Percentiles rank a stretch among this genome's conserved stretches.
phyloP scores from a whole-genome alignment of 1,284 basidiomycete genomes.

The Leccinum solheimii region DNA sequence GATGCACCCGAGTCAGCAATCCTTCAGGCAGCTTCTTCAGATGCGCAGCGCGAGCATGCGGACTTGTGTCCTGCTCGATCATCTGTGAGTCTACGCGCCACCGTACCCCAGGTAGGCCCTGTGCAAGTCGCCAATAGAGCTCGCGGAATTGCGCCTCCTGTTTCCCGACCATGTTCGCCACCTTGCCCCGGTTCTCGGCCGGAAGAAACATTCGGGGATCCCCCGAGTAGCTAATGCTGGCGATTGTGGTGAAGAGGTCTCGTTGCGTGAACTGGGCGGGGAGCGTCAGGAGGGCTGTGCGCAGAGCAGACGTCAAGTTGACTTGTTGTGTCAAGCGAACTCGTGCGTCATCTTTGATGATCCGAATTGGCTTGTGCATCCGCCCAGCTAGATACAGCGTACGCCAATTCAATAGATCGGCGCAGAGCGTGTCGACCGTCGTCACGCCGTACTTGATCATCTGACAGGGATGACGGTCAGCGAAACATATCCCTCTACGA shows the following conservation, averaged over 20 bases:
- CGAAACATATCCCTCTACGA: neutral
- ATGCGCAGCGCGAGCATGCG: slow-evolving; percentile 69
- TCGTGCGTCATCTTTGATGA: slow-evolving; percentile 84
- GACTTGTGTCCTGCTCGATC: slow-evolving; percentile 71
- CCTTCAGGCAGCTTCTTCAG: slow-evolving; percentile 65
- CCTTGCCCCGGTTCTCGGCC: slow-evolving; percentile 92
- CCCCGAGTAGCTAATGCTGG: slow-evolving; percentile 85
- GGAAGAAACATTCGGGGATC: slow-evolving; percentile 95
- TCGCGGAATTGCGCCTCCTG: slow-evolving; percentile 85
- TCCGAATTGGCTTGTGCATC: slow-evolving; percentile 95
- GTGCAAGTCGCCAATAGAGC: slow-evolving; percentile 80
- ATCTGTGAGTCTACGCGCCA: slow-evolving; percentile 53
- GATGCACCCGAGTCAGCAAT: slow-evolving; percentile 57
- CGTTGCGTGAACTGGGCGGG: slow-evolving; percentile 75
- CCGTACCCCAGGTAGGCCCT: slow-evolving; percentile 74
- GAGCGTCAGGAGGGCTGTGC: slow-evolving; percentile 76
- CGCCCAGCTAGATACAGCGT: slow-evolving; percentile 93
- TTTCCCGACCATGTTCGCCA: slow-evolving; percentile 87
- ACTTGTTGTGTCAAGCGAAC: slow-evolving; percentile 92
- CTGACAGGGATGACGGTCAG: slow-evolving; percentile 40
- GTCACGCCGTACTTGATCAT: slow-evolving; percentile 98
- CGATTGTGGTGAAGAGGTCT: slow-evolving; percentile 84
- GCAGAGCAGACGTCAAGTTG: slow-evolving; percentile 88
- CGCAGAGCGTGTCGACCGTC: slow-evolving; percentile 84
- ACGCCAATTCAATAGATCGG: slow-evolving; percentile 91